Evolutionary conservation across 129 eudicot genomes (phyloP).

Genomic region (Flaveria linearis): DNA sequence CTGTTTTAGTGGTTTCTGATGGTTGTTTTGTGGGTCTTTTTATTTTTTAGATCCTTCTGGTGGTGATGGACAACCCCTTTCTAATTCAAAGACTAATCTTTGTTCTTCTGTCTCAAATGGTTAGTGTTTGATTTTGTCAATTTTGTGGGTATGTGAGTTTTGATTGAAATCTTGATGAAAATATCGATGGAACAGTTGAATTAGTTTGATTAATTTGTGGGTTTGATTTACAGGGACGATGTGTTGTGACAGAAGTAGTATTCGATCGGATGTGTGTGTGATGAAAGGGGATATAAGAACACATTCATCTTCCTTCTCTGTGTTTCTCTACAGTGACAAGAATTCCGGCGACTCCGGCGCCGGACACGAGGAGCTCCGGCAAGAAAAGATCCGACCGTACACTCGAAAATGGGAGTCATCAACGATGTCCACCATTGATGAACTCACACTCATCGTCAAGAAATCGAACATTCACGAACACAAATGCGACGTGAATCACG

Average conservation of each 20-base stretch:
- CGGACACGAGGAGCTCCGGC: conserved; percentile 42
- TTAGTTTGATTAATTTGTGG: neutral
- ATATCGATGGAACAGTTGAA: neutral
- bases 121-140: conserved; percentile 21
- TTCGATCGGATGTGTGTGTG: conserved; percentile 70
- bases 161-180: conserved; percentile 10
- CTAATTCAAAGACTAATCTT: conserved; percentile 40
- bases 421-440: conserved; percentile 76
- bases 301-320: conserved; percentile 61
- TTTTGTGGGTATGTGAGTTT: neutral
- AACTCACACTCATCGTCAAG: conserved; percentile 58
- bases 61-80: conserved; percentile 39
- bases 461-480: conserved; percentile 23
- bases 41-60: conserved; percentile 61
- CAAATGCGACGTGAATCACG: conserved; percentile 70
- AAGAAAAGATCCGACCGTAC: conserved; percentile 78
- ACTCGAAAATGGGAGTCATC: conserved; percentile 90
- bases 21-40: conserved; percentile 7
- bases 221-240: conserved; percentile 64
- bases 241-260: conserved; percentile 85
- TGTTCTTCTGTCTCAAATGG: conserved; percentile 83
- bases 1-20: conserved; percentile 5
- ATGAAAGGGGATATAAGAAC: conserved; percentile 98
- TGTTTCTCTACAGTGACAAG: conserved; percentile 50
- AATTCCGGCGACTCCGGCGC: conserved; percentile 20